These are phyloP conservation scores for Penicillium vulpinum DNA, from an alignment of 2,329 filamentous ascomycete species.

Conservation along the genomic window DNA sequence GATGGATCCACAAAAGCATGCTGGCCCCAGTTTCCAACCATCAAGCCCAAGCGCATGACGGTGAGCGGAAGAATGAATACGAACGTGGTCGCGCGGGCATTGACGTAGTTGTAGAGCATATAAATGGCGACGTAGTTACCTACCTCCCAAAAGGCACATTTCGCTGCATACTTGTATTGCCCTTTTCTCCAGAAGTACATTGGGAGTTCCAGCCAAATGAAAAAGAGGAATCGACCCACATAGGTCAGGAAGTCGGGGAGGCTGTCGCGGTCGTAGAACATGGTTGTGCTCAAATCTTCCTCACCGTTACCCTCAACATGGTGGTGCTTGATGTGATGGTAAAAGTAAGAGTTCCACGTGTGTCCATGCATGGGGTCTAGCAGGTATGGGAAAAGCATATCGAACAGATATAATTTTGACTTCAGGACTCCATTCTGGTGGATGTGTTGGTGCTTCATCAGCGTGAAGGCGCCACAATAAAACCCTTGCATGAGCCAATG, in stretches of 20 bases:
- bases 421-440: slow-evolving; percentile 70
- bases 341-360: slow-evolving; percentile 82
- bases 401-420: slow-evolving; percentile 57
- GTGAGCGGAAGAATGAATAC: slow-evolving; percentile 67
- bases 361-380: slow-evolving; percentile 76
- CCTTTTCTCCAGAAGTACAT: slow-evolving; percentile 68
- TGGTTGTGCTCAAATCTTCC: slow-evolving; percentile 71
- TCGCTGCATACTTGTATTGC: slow-evolving; percentile 56
- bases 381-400: slow-evolving; percentile 69
- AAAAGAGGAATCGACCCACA: slow-evolving; percentile 69
- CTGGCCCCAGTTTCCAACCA: slow-evolving; percentile 84
- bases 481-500: slow-evolving; percentile 67
- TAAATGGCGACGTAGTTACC: slow-evolving; percentile 56
- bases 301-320: slow-evolving; percentile 80
- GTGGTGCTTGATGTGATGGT: slow-evolving; percentile 84
- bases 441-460: slow-evolving; percentile 84
- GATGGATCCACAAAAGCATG: slow-evolving; percentile 76
- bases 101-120: slow-evolving; percentile 50
- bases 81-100: slow-evolving; percentile 61
- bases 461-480: slow-evolving; percentile 72
- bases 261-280: slow-evolving; percentile 73
- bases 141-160: slow-evolving; percentile 63
- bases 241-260: slow-evolving; percentile 68
- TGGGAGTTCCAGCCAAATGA: slow-evolving; percentile 74
- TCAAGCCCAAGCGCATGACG: slow-evolving; percentile 68